These are phyloP conservation scores for Penicillium sp. DNA, from an alignment of 2,329 filamentous ascomycete species.

Conservation along the genomic window DNA sequence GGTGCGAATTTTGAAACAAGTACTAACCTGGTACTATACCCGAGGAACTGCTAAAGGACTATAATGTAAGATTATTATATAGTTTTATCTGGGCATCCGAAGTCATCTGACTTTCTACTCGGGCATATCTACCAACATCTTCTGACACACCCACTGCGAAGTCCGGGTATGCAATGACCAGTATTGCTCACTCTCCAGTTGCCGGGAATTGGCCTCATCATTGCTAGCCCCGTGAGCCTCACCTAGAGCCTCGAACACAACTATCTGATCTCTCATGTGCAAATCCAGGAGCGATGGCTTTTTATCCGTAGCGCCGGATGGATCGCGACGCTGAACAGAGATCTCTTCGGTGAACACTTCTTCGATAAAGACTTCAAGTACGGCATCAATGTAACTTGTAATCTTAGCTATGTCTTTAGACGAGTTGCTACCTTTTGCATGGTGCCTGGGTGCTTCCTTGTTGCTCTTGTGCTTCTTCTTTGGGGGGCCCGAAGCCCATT, in stretches of 20 bases:
- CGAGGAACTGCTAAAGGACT: background rate
- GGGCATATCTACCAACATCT: slow-evolving; percentile 35
- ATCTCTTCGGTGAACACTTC: slow-evolving; percentile 49
- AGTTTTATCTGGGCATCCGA: background rate
- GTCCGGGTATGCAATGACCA: slow-evolving; percentile 45
- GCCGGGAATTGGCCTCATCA: slow-evolving; percentile 12
- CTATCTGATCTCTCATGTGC: slow-evolving; percentile 59
- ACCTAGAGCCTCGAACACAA: slow-evolving; percentile 60
- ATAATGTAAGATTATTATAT: background rate
- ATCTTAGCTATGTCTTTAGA: background rate
- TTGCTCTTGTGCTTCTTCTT: slow-evolving; percentile 7
- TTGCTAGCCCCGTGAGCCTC: slow-evolving; percentile 15
- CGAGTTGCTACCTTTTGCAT: background rate
- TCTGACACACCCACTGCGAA: slow-evolving; percentile 46
- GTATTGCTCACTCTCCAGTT: slow-evolving; percentile 27
- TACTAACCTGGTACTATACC: background rate
- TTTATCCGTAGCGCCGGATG: background rate
- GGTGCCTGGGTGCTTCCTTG: slow-evolving; percentile 1
- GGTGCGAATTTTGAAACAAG: background rate
- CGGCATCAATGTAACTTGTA: slow-evolving; percentile 36
- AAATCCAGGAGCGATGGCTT: slow-evolving; percentile 52
- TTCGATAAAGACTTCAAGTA: slow-evolving; percentile 44
- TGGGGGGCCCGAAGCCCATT: background rate
- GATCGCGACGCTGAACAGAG: slow-evolving; percentile 24
- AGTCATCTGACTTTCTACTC: background rate